These are phyloP conservation scores for Pythium monospermum DNA, from an alignment of 352 stramenopile genomes.

Conservation along the genomic window DNA sequence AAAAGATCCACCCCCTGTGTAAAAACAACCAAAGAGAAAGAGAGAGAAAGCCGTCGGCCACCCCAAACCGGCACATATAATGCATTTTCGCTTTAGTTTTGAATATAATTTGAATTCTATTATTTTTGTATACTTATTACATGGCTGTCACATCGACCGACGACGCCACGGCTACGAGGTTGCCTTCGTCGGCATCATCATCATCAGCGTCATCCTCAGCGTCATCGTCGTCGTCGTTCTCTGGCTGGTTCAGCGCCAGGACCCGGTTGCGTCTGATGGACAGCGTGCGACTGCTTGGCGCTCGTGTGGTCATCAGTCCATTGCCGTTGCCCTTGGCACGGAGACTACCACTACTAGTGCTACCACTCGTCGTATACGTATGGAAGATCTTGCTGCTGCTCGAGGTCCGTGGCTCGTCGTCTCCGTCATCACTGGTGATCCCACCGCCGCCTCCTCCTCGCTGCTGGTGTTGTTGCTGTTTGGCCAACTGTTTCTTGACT, in stretches of 20 bases:
- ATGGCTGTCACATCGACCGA: conserved; percentile 7
- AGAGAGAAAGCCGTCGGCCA: not conserved
- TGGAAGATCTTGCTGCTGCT: no score
- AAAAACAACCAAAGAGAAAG: not conserved
- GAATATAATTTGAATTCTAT: not conserved
- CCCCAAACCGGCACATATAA: no score
- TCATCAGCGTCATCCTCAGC: not conserved
- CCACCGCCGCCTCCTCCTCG: no score
- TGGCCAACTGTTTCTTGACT: conserved; percentile 29
- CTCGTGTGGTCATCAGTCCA: not conserved
- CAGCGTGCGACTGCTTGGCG: not conserved
- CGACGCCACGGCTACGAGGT: conserved; percentile 9
- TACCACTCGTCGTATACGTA: no score
- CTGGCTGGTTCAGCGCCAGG: conserved; percentile 9
- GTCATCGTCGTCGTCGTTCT: conserved; percentile 9
- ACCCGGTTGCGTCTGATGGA: conserved; percentile 1
- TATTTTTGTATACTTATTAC: conserved; percentile 1
- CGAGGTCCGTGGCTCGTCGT: no score
- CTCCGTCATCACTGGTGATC: no score
- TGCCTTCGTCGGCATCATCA: not conserved
- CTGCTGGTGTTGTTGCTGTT: not conserved
- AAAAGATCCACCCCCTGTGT: conserved; percentile 16
- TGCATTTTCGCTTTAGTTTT: no score
- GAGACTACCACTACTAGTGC: no score
- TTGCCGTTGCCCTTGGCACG: no score